Evolutionary conservation across 805 yeast species (phyloP).

Genomic region (Kodamaea laetipori): DNA sequence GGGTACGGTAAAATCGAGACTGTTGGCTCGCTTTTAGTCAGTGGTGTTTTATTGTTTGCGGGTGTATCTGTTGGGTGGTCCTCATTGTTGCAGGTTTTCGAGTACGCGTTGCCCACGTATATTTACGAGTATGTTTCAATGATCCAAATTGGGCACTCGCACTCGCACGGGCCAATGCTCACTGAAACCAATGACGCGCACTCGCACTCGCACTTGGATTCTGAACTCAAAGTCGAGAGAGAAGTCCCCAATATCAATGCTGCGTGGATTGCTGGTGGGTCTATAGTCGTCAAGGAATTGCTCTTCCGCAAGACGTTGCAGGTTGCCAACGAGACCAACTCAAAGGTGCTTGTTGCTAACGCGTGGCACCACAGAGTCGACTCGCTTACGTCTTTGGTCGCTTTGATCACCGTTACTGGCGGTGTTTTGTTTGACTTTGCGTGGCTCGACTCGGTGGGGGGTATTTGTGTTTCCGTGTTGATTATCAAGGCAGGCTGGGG

Average conservation of each 20-base stretch:
- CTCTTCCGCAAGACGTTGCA: slow-evolving; percentile 79
- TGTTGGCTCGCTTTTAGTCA: slow-evolving; percentile 86
- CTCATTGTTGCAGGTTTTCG: slow-evolving; percentile 66
- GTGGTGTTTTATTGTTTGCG: slow-evolving; percentile 79
- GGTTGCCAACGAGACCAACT: slow-evolving; percentile 74
- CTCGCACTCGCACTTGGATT: slow-evolving; percentile 15
- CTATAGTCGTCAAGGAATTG: slow-evolving; percentile 86
- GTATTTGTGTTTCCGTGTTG: slow-evolving; percentile 77
- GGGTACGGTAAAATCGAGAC: slow-evolving; percentile 96
- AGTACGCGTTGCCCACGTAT: slow-evolving; percentile 65
- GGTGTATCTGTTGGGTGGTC: slow-evolving; percentile 91
- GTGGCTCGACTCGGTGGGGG: slow-evolving; percentile 93
- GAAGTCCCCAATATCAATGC: slow-evolving; percentile 71
- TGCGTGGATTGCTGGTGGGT: slow-evolving; percentile 92
- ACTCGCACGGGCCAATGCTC: slow-evolving; percentile 24
- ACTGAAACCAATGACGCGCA: not conserved
- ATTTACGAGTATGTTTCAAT: slow-evolving; percentile 55
- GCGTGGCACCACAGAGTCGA: slow-evolving; percentile 99
- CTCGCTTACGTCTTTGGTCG: slow-evolving; percentile 87
- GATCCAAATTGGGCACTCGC: slow-evolving; percentile 53
- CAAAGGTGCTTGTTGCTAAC: slow-evolving; percentile 90
- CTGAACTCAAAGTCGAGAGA: slow-evolving; percentile 5
- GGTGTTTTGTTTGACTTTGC: slow-evolving; percentile 76
- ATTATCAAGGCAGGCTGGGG: slow-evolving; percentile 83
- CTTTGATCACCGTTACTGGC: slow-evolving; percentile 81